Evolutionary conservation across 2,329 filamentous ascomycete species (phyloP), one percentile per base, ranked within the genome.

Genomic region (Microcyclosporella mali): DNA sequence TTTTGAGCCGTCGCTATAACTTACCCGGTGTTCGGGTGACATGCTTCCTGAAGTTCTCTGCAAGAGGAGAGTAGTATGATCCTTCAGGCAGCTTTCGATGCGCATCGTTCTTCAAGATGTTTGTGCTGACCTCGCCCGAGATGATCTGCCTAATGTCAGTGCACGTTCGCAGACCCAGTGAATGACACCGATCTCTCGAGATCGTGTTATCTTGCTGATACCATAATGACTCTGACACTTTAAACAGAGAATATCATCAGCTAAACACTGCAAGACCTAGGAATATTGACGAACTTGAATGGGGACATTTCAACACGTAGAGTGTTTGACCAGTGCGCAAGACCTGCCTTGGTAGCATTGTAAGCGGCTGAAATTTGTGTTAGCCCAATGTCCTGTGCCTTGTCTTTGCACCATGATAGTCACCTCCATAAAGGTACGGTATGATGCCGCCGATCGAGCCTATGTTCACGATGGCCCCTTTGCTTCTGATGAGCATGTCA

Each of bases 261-360:
- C n/a, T n/a, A n/a, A n/a, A n/a, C n/a, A n/a, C n/a, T n/a, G n/a
- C n/a, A n/a, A n/a, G n/a, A n/a, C n/a, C n/a, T n/a, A n/a, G n/a
- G n/a, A n/a, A n/a, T n/a, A n/a, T n/a, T n/a, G n/a, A n/a, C 30
- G 4, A 6, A 32, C 30, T 12, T 12, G 30, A 32, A 12, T 12
- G 30, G 30, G 6, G 12, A 4, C 30, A 32, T 32, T 12, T 80
- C 76, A 15, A 80, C 70, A 9, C 43, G 31, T 4, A 45, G 27
- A 11, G 43, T 45, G 28, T 37, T 45, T 19, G n/a, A 16, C n/a
- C 29, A 41, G 14, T 41, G 37, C 11, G 15, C 21, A n/a, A 45
- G 31, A 19, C 37, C 43, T 8, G 43, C 43, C 32, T 45, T 45
- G 3, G 37, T 41, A 16, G 43, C 43, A 31, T 45, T 45, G 43